Conservation (phyloP, 495 filamentous ascomycete species). For the Terfezia boudieri region DNA sequence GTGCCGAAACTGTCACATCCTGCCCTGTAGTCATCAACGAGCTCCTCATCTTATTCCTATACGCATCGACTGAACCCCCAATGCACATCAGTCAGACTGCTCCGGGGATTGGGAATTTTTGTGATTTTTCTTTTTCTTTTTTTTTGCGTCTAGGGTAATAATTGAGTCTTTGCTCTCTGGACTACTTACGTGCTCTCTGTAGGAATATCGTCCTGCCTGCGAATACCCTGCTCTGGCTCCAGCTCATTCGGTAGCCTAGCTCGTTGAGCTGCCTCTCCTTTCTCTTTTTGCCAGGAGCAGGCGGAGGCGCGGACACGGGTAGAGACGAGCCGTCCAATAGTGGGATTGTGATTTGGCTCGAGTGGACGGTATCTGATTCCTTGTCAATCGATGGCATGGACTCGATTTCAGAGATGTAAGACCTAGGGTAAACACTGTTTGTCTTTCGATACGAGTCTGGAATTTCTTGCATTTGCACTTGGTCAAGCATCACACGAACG, state of each 20-base stretch:
- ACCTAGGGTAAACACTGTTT: slow-evolving; percentile 73
- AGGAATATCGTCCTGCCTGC: slow-evolving; percentile 65
- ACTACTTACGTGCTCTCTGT: slow-evolving; percentile 68
- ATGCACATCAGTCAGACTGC: neutral
- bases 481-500: slow-evolving; percentile 69
- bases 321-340: slow-evolving; percentile 48
- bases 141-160: neutral
- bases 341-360: slow-evolving; percentile 39
- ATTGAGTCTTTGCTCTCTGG: too few species aligned
- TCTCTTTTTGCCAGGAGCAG: slow-evolving; percentile 38
- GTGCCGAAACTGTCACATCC: slow-evolving; percentile 44
- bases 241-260: slow-evolving; percentile 81
- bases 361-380: slow-evolving; percentile 31
- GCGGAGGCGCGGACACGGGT: slow-evolving; percentile 48
- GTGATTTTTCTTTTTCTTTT: neutral
- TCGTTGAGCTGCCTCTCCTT: slow-evolving; percentile 81
- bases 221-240: slow-evolving; percentile 80
- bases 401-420: slow-evolving; percentile 76
- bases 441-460: slow-evolving; percentile 77
- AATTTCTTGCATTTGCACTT: slow-evolving; percentile 77
- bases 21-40: slow-evolving; percentile 63
- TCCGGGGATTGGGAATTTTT: neutral
- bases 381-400: slow-evolving; percentile 45
- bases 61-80: slow-evolving; percentile 45
- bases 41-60: slow-evolving; percentile 74